Evolutionary conservation across 495 filamentous ascomycete species (phyloP).

Genomic region (Talaromyces adpressus): DNA sequence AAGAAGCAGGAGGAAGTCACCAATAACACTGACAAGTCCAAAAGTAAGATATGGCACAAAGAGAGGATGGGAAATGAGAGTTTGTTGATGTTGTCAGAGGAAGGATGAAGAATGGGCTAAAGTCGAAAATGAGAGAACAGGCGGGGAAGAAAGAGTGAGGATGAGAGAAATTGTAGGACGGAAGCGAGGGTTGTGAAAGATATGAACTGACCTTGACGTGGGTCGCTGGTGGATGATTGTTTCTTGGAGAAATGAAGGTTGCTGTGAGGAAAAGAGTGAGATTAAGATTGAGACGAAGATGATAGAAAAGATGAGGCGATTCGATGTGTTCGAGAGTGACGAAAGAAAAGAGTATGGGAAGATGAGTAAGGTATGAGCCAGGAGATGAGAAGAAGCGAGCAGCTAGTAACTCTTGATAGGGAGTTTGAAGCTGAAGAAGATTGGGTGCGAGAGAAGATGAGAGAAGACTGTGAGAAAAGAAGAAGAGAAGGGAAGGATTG

Average conservation of each 20-base stretch:
- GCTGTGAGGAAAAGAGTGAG: neutral
- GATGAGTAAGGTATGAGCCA: neutral
- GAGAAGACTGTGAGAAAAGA: neutral
- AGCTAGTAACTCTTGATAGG: neutral
- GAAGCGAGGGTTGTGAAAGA: neutral
- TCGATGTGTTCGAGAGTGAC: neutral
- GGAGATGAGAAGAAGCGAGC: neutral
- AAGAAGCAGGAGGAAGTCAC: neutral
- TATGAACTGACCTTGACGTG: neutral
- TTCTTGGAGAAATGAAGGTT: neutral
- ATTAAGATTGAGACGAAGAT: neutral
- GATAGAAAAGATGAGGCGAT: neutral
- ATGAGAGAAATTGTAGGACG: neutral
- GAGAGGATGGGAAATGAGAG: neutral
- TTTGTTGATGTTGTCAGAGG: neutral
- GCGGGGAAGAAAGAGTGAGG: neutral
- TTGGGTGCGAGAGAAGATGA: slow-evolving; percentile 7
- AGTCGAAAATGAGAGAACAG: neutral
- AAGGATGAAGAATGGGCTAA: neutral
- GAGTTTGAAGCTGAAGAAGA: neutral
- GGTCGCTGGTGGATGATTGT: neutral
- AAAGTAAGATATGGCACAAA: neutral
- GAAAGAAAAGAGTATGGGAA: neutral
- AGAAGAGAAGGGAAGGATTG: slow-evolving; percentile 5
- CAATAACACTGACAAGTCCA: neutral